These are phyloP conservation scores for Nepenthes gracilis DNA, from an alignment of 148 eudicot species.

Conservation along the genomic window DNA sequence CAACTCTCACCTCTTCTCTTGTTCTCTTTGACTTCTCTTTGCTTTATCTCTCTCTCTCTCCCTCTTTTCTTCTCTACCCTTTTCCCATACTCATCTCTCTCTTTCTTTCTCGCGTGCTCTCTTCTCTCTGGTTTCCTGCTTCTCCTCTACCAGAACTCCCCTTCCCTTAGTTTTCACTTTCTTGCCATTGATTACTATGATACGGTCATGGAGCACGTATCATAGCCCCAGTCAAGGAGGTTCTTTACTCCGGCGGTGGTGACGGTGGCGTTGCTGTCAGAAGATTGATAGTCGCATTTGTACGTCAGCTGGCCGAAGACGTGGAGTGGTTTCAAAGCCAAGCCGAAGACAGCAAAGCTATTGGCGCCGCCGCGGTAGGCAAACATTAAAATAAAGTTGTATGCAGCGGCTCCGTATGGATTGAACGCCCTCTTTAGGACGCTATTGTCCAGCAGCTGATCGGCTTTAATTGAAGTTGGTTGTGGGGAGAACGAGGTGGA, in stretches of 20 bases:
- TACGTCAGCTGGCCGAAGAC: slow-evolving; percentile 40
- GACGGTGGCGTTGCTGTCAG: slow-evolving; percentile 3
- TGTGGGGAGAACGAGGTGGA: background rate
- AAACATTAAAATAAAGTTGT: slow-evolving; percentile 61
- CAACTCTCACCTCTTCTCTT: too few relatives aligned
- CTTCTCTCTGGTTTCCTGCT: too few relatives aligned
- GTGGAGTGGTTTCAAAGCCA: slow-evolving; percentile 59
- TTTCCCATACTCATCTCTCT: too few relatives aligned
- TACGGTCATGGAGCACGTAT: too few relatives aligned
- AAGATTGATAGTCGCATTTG: slow-evolving; percentile 33
- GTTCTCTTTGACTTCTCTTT: too few relatives aligned
- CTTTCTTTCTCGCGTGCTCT: too few relatives aligned
- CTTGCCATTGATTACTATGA: too few relatives aligned
- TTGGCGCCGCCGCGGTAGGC: slow-evolving; percentile 65
- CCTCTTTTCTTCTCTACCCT: too few relatives aligned
- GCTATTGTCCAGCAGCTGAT: slow-evolving; percentile 17
- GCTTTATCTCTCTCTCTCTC: too few relatives aligned
- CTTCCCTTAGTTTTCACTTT: too few relatives aligned
- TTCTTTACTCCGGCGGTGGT: slow-evolving; percentile 18
- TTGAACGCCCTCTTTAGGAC: slow-evolving; percentile 30
- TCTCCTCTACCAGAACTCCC: too few relatives aligned
- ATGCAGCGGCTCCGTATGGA: slow-evolving; percentile 50
- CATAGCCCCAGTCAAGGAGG: slow-evolving; percentile 84
- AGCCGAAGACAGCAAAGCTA: slow-evolving; percentile 43
- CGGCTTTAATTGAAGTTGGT: background rate